Base-by-base conservation (phyloP, 768 basidiomycete species). In the Tephrocybe sp. region DNA sequence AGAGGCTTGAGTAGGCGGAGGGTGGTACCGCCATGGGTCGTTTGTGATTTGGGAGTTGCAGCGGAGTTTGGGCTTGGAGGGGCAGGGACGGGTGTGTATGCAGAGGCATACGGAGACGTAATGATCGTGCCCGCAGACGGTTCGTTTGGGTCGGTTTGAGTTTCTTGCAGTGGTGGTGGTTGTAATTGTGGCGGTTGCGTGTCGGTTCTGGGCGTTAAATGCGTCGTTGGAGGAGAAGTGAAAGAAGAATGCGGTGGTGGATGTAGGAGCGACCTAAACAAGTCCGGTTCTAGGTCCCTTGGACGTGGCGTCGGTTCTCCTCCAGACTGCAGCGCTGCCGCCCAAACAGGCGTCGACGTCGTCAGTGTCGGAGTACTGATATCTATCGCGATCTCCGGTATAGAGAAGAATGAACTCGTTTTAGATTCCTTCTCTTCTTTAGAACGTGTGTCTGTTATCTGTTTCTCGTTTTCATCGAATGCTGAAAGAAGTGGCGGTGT, bases 1-100 rank as follows among this genome's bases (percentile, higher is more conserved):
- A 91, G 73, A 3, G 72, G 65, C 1, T 71, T 72, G 24, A 80
- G 56, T 7, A 90, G 77, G 18, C 69, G 69, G 15, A 84, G 68
- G 15, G 72, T 64, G n/a, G 69, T 62, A n/a, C n/a, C n/a, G n/a
- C n/a, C n/a, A n/a, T n/a, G n/a, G n/a, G n/a, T n/a, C n/a, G n/a
- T n/a, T n/a, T n/a, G n/a, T 2, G 47, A 25, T 18, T 19, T 13
- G 23, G 48, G 16, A 36, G 10, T 36, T 36, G 34, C 5, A 36
- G 10, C 16, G 10, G 34, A 19, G 27, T n/a, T 31, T 42, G 29
- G 27, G 29, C n/a, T 46, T 31, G 34, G 27, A 18, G 34, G 50
- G 21, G 42, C n/a, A n/a, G 42, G 24, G 49, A 56, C 33, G 47
- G 44, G 44, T 3, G 16, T n/a, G 25, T 19, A 25, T 11, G 49